phyloP scores from a whole-genome alignment of 164 flowering plant species.

The Annona squamosa region DNA sequence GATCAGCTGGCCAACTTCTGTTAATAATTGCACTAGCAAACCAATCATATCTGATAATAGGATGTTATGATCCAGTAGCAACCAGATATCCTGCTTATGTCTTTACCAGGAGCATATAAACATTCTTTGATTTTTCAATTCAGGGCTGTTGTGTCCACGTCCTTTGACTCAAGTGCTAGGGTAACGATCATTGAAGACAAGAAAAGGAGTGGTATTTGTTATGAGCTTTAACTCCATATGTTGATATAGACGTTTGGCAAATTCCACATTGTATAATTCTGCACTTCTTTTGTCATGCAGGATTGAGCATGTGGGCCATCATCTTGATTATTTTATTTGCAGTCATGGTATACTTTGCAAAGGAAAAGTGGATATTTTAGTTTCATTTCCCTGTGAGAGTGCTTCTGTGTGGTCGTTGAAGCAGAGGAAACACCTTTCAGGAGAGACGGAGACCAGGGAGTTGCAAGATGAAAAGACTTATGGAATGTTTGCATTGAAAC shows the following conservation, averaged over 20 bases:
- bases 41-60: too few relatives aligned
- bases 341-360: conserved; percentile 34
- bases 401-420: too few relatives aligned
- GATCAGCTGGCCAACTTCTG: not conserved
- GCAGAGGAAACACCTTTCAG: too few relatives aligned
- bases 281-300: conserved; percentile 23
- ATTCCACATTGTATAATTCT: not conserved
- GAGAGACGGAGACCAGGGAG: too few relatives aligned
- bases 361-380: conserved; percentile 4
- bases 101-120: not conserved
- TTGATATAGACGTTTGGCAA: not conserved
- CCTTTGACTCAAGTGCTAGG: conserved; percentile 77
- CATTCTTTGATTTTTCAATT: not conserved
- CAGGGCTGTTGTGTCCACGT: conserved; percentile 74
- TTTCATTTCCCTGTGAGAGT: not conserved
- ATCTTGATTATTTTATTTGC: conserved; percentile 42
- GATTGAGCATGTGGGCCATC: conserved; percentile 38
- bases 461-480: too few relatives aligned
- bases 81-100: not conserved
- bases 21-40: too few relatives aligned
- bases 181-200: conserved; percentile 52
- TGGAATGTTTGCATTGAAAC: too few relatives aligned
- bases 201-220: conserved; percentile 31
- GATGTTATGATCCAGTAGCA: not conserved
- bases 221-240: not conserved